Evolutionary conservation across 2,329 filamentous ascomycete genomes (phyloP).

Genomic region (Zymoseptoria ardabiliae): DNA sequence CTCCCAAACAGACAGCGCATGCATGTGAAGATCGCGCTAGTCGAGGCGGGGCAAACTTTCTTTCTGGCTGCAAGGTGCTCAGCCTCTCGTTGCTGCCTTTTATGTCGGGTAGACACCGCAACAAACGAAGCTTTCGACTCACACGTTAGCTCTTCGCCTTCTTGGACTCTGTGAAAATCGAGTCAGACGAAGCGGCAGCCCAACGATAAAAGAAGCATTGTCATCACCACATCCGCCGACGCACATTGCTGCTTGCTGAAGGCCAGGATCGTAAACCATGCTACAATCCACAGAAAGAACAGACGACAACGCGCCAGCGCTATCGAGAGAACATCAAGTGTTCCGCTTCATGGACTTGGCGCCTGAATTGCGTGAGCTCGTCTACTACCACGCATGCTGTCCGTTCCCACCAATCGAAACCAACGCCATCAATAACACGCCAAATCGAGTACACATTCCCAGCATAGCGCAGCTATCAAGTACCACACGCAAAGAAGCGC

Average conservation of each 20-base stretch:
- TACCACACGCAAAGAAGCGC: slow-evolving; percentile 2
- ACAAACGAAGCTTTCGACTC: neutral
- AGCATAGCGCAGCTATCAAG: slow-evolving; percentile 4
- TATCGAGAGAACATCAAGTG: neutral
- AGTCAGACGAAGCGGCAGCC: neutral
- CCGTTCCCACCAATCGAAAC: slow-evolving; percentile 8
- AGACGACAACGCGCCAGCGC: neutral
- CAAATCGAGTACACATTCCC: slow-evolving; percentile 1
- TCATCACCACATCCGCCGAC: neutral
- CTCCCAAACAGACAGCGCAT: neutral
- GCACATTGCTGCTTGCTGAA: neutral
- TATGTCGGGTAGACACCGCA: neutral
- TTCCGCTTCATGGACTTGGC: slow-evolving; percentile 6
- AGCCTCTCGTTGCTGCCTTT: neutral
- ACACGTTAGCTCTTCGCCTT: neutral
- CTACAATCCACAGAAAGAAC: neutral
- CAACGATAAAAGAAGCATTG: neutral
- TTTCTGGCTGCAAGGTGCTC: neutral
- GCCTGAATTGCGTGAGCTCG: slow-evolving; percentile 2
- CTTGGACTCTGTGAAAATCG: neutral
- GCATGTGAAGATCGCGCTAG: neutral
- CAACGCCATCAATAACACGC: slow-evolving; percentile 5
- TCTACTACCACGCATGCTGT: slow-evolving; percentile 3
- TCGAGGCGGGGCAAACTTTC: neutral
- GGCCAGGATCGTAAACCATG: neutral